Evolutionary conservation across 208 protist genomes (phyloP), one percentile per base, ranked within the genome.

Genomic region (Crithidia thermophila): DNA sequence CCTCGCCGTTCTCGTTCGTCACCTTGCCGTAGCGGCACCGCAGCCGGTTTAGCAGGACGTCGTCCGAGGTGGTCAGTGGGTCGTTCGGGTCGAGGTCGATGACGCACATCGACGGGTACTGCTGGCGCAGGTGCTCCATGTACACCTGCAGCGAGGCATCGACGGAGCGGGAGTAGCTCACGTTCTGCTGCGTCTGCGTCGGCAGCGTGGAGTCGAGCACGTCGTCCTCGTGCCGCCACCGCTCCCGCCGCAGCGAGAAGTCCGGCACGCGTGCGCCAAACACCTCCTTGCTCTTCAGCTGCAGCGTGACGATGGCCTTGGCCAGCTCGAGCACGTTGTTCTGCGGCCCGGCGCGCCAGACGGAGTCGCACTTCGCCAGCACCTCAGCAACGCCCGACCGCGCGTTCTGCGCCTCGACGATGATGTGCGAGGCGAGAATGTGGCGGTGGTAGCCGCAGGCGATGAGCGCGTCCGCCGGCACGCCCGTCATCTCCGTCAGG

Each of bases 11-110:
- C n/a, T 81, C 68, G 20, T 56, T 57, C 16, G 79, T 75, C 33
- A 92, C 78, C 69, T 94, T 96, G 18, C 88, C 91, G 68, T 96
- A 93, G 1, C 91, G 91, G 65, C 91, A 96, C 20, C 72, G 71
- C 43, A 94, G 70, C 5, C 91, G 86, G 47, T 84, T 77, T n/a
- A 91, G 65, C 21, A 94, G 81, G 28, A 87, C 79, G 16, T 73
- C 62, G 75, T 96, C 83, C 2, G 78, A 74, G 33, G 76, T 81
- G 27, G 83, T 81, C 8, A 51, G 53, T 18, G 63, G 23, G 57
- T 90, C 76, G 55, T 67, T 84, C 20, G 91, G 83, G 61, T 94
- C 81, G 14, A 96, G 59, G 43, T 93, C 81, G 63, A 96, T 88
- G 50, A 92, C 59, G 52, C 79, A 76, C 68, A 88, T 67, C 11